These are phyloP conservation scores for Lasiodiplodia gonubiensis DNA, from an alignment of 2,329 filamentous ascomycete genomes.

Conservation along the genomic window DNA sequence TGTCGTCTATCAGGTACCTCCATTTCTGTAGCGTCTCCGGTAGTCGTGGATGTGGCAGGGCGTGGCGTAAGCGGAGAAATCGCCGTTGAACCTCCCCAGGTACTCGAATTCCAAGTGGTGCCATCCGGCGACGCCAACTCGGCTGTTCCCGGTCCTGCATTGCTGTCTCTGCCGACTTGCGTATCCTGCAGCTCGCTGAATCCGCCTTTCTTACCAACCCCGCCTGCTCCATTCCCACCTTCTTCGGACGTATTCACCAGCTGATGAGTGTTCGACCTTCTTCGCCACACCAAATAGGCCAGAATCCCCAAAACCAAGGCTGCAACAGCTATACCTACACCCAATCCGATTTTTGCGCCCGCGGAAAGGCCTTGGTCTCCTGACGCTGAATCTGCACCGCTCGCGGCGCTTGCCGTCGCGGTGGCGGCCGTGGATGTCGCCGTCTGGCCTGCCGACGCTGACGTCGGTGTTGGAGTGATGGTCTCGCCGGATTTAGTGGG, in stretches of 20 bases:
- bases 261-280: not conserved
- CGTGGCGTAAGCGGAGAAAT: constrained; percentile 7
- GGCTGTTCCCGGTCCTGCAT: not conserved
- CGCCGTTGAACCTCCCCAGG: not conserved
- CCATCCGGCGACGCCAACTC: constrained; percentile 5
- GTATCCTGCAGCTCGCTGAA: constrained; percentile 14
- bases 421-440: not conserved
- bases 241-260: no score
- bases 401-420: not conserved
- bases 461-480: constrained; percentile 5
- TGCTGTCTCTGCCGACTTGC: not conserved
- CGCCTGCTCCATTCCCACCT: not conserved
- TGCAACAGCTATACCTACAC: constrained; percentile 23
- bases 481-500: constrained; percentile 2
- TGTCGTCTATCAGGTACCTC: constrained; percentile 5
- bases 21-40: constrained; percentile 1
- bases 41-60: not conserved
- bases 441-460: not conserved
- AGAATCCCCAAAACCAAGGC: not conserved
- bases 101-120: constrained; percentile 2
- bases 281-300: constrained; percentile 4
- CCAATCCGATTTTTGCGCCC: constrained; percentile 23
- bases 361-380: constrained; percentile 5
- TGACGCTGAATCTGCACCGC: not conserved
- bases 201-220: not conserved